These are phyloP conservation scores for Byssothecium circinans DNA, from an alignment of 2,329 filamentous ascomycete genomes.

Conservation along the genomic window DNA sequence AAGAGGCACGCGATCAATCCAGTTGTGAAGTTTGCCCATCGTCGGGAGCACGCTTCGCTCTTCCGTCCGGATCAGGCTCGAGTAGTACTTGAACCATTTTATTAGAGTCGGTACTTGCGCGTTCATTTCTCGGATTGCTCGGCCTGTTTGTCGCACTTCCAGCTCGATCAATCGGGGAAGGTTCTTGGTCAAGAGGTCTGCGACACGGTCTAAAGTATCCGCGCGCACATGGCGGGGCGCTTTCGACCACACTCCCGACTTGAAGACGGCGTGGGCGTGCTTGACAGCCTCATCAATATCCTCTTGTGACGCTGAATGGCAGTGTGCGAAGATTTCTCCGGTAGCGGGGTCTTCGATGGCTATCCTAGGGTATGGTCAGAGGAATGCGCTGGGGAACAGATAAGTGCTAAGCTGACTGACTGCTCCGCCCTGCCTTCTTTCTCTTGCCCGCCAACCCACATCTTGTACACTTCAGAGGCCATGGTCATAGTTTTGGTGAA, in stretches of 20 bases:
- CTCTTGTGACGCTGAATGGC: conserved; percentile 51
- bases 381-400: conserved; percentile 3
- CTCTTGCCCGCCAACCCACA: conserved; percentile 51
- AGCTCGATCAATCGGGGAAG: conserved; percentile 62
- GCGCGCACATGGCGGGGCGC: conserved; percentile 61
- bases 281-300: conserved; percentile 50
- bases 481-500: neutral
- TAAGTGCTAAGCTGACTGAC: conserved; percentile 44
- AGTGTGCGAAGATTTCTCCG: conserved; percentile 55
- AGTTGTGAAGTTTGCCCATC: conserved; percentile 54
- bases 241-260: conserved; percentile 59
- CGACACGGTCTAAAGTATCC: conserved; percentile 63
- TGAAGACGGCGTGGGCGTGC: conserved; percentile 52
- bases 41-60: conserved; percentile 69
- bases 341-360: conserved; percentile 58
- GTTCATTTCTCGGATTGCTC: conserved; percentile 69
- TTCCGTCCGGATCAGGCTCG: conserved; percentile 66
- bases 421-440: conserved; percentile 47
- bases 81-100: conserved; percentile 73
- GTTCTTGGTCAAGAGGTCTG: conserved; percentile 54
- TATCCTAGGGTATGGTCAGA: conserved; percentile 45
- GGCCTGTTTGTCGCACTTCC: conserved; percentile 69
- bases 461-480: conserved; percentile 20
- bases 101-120: conserved; percentile 68
- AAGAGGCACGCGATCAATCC: conserved; percentile 44